These are phyloP conservation scores for Globisporangium polare DNA, from an alignment of 352 stramenopile genomes.

Conservation along the genomic window DNA sequence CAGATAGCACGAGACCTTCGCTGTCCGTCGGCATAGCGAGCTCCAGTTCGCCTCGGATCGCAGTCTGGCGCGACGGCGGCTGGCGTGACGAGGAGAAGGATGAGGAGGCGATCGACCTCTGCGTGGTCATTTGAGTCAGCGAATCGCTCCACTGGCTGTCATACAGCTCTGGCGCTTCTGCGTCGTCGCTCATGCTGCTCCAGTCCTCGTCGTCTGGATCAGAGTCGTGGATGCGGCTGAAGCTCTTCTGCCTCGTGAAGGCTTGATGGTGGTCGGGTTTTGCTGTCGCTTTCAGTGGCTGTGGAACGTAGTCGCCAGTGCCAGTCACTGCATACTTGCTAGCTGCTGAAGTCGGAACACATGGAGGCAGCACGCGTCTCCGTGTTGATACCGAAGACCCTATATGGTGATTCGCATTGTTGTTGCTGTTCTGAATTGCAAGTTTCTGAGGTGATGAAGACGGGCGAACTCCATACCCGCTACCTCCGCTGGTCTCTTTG, in stretches of 20 bases:
- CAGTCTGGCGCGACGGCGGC: conserved; percentile 25
- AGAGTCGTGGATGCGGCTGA: conserved; percentile 11
- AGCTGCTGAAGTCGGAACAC: background rate
- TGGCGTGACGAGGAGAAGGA: background rate
- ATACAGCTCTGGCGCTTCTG: background rate
- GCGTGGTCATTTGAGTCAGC: background rate
- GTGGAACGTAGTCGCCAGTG: too few species aligned
- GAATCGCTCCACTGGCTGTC: background rate
- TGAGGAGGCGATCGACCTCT: background rate
- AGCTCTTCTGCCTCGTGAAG: conserved; percentile 10
- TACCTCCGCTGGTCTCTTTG: background rate
- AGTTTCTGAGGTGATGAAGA: conserved; percentile 9
- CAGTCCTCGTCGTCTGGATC: background rate
- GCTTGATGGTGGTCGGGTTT: background rate
- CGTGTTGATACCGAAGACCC: background rate
- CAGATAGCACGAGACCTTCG: background rate
- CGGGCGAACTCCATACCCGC: background rate
- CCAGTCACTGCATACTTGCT: background rate
- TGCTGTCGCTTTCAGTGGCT: background rate
- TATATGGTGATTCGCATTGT: background rate
- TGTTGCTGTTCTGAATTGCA: background rate
- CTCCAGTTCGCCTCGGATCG: conserved; percentile 30
- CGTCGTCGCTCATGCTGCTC: background rate
- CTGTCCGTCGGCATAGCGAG: background rate
- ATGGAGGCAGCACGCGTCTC: conserved; percentile 10